phyloP scores from a whole-genome alignment of 2,329 filamentous ascomycete genomes.

The Macrophomina pseudophaseolina region DNA sequence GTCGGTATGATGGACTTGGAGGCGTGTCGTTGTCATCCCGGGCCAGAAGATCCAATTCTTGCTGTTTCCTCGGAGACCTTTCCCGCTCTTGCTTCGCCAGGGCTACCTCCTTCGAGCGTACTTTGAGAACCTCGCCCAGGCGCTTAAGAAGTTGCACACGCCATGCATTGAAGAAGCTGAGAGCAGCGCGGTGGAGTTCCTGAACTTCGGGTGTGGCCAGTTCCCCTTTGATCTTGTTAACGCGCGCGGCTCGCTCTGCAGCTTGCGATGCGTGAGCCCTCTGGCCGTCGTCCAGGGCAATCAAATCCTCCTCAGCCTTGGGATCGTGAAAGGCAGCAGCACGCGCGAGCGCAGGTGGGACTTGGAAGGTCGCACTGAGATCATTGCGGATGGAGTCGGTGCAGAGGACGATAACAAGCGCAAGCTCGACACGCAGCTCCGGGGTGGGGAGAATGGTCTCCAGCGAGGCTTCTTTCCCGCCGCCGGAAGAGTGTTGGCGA shows the following conservation, averaged over 20 bases:
- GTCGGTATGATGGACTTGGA: constrained; percentile 31
- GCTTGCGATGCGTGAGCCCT: constrained; percentile 32
- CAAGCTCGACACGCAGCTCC: constrained; percentile 51
- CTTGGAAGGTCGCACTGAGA: constrained; percentile 36
- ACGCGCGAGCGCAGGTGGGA: constrained; percentile 27
- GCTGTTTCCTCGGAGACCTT: not conserved
- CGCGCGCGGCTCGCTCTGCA: constrained; percentile 31
- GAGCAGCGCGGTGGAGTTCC: constrained; percentile 71
- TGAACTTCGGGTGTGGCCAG: constrained; percentile 58
- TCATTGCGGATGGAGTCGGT: constrained; percentile 51
- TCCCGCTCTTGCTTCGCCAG: constrained; percentile 37
- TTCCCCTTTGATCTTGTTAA: constrained; percentile 50
- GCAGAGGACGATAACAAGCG: constrained; percentile 51
- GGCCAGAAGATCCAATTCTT: constrained; percentile 56
- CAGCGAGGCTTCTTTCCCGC: constrained; percentile 17
- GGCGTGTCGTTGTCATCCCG: constrained; percentile 28
- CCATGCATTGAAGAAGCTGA: constrained; percentile 82
- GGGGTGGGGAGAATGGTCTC: constrained; percentile 46
- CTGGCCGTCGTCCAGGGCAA: constrained; percentile 36
- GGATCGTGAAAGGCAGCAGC: not conserved
- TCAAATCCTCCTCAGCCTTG: constrained; percentile 18
- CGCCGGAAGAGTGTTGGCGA: not conserved
- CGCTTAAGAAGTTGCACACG: constrained; percentile 71
- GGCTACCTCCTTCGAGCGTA: constrained; percentile 34
- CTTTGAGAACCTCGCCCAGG: constrained; percentile 66